Evolutionary conservation across 305 asterid genomes (phyloP), one percentile per base, ranked within the genome.

Genomic region (Fraxinus dipetala): DNA sequence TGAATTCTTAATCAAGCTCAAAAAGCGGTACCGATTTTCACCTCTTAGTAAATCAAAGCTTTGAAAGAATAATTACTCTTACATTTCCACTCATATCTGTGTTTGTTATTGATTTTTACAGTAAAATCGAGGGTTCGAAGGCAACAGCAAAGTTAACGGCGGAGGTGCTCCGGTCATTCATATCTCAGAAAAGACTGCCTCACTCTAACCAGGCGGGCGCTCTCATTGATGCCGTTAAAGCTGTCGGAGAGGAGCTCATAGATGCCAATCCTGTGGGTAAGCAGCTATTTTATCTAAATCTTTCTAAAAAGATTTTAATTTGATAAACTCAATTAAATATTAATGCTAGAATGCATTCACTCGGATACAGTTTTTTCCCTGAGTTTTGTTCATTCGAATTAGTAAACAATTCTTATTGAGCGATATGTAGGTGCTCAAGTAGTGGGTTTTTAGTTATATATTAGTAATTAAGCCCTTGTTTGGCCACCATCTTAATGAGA

Each of bases 101-200:
- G 13, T 11, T 54, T 26, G 0, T 32, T 6, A 10, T 16, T 48
- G 67, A 5, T 75, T 38, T 78, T 78, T 80, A 88, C 87, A 96
- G 99, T 84, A 91, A 96, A 90, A 86, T 96, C 78, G 99, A 96
- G 88, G 99, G 99, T 54, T 96, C 99, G 65, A 96, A 96, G 89
- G 88, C 97, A 13, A 92, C 97, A 78, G 95, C 99, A 76, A 96
- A 94, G 90, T 82, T 92, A 63, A 91, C 98, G 45, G 98, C 92
- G 79, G 99, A 96, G 72, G 84, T 96, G 90, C 91, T 96, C 6
- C 97, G 98, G 74, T 89, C 99, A 14, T 93, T 95, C 85, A 96
- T 96, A 78, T 96, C 99, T 40, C 98, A 94, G 90, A 95, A 93
- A 90, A 88, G 97, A 81, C 92, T 96, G 73, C 97, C 98, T 24